These are phyloP conservation scores for Verbena officinalis DNA, from an alignment of 257 asterid genomes.

Conservation along the genomic window DNA sequence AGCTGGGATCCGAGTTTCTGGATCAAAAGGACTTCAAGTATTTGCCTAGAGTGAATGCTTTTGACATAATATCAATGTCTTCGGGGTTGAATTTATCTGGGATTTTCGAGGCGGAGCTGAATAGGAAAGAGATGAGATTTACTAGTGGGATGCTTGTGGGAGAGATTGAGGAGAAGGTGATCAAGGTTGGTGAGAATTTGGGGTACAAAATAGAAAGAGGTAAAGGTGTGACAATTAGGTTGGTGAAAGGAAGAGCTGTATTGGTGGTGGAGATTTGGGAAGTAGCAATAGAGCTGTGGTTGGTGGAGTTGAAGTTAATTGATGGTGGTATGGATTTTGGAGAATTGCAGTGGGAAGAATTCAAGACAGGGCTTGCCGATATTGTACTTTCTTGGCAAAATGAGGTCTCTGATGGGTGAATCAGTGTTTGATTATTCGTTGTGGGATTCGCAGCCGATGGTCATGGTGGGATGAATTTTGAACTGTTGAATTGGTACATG, in stretches of 20 bases:
- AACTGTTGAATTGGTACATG: not conserved
- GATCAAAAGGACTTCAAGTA: constrained; percentile 37
- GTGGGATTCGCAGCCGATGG: not conserved
- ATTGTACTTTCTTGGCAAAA: constrained; percentile 54
- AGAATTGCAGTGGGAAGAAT: constrained; percentile 68
- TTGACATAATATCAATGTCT: constrained; percentile 78
- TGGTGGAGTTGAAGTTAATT: constrained; percentile 68
- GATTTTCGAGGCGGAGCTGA: constrained; percentile 54
- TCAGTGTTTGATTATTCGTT: no score
- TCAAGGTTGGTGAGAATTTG: constrained; percentile 46
- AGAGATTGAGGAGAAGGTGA: constrained; percentile 62
- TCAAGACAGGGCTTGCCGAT: constrained; percentile 54
- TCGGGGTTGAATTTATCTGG: constrained; percentile 75
- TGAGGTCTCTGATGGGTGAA: constrained; percentile 33
- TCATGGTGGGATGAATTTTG: not conserved
- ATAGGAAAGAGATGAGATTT: constrained; percentile 67
- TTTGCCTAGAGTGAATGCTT: constrained; percentile 59
- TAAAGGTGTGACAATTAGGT: constrained; percentile 57
- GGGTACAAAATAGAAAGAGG: constrained; percentile 60
- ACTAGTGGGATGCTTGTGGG: constrained; percentile 44
- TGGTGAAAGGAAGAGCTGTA: constrained; percentile 57
- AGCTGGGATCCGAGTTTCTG: constrained; percentile 25
- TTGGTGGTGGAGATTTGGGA: constrained; percentile 56
- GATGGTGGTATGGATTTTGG: constrained; percentile 60
- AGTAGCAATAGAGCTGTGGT: constrained; percentile 52